Percentiles rank a stretch among this genome's conserved stretches.
These are phyloP conservation scores for Amaranthus cruentus DNA, from an alignment of 148 eudicot genomes.

Conservation along the genomic window DNA sequence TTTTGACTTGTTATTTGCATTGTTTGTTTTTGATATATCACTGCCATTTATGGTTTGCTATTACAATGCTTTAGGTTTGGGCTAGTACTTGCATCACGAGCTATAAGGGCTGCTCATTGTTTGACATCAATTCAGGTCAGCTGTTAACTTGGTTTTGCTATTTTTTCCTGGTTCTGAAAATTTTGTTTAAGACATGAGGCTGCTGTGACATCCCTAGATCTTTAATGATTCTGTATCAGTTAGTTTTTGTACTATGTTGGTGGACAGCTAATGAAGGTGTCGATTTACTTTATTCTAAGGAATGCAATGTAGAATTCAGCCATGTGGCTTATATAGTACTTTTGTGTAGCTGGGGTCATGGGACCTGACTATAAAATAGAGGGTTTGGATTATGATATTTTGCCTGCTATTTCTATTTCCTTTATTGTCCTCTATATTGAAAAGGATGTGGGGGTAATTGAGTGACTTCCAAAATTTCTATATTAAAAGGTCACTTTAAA, in stretches of 20 bases:
- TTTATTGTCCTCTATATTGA: neutral
- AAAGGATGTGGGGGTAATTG: neutral
- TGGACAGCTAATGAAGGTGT: neutral
- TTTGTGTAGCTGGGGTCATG: neutral
- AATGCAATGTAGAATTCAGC: neutral
- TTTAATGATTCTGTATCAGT: neutral
- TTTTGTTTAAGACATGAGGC: neutral
- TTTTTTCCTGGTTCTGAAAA: neutral
- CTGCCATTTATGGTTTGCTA: neutral
- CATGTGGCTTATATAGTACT: neutral
- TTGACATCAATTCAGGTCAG: constrained; percentile 97
- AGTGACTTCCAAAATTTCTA: no score
- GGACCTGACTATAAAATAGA: no score
- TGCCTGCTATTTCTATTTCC: neutral
- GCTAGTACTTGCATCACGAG: constrained; percentile 81
- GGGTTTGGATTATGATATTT: no score
- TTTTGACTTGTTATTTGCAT: constrained; percentile 2
- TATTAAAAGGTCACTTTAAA: no score
- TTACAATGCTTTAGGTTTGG: constrained; percentile 59
- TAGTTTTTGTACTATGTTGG: neutral
- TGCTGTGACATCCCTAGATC: neutral
- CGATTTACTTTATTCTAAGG: neutral
- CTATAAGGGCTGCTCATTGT: constrained; percentile 99
- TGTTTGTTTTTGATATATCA: neutral
- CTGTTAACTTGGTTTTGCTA: neutral